phyloP scores from a whole-genome alignment of 306 rosid genomes.

The Malus orientalis region DNA sequence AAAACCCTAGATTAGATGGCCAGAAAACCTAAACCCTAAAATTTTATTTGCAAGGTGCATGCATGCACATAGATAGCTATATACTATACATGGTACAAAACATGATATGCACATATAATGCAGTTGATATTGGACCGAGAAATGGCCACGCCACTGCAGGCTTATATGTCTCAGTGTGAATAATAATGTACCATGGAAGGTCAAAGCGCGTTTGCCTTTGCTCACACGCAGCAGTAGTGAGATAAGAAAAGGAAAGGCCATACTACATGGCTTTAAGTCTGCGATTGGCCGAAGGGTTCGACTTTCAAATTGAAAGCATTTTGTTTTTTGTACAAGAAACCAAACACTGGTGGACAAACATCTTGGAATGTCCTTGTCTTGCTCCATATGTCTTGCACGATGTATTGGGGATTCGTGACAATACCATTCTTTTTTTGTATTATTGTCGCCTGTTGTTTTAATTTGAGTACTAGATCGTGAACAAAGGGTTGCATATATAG shows the following conservation, averaged over 20 bases:
- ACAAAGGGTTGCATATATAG: neutral
- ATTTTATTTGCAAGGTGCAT: neutral
- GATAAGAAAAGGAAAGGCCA: conserved; percentile 7
- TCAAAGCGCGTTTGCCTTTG: neutral
- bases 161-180: neutral
- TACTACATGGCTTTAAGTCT: neutral
- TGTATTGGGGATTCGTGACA: conserved; percentile 33
- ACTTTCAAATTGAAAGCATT: conserved; percentile 1
- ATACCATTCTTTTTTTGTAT: conserved; percentile 10
- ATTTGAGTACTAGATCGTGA: neutral
- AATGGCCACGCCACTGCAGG: neutral
- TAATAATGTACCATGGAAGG: neutral
- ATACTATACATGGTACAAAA: neutral
- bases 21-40: neutral
- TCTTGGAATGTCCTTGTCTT: conserved; percentile 28
- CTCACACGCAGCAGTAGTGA: conserved; percentile 1
- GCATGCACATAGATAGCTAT: neutral
- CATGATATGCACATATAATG: neutral
- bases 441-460: neutral
- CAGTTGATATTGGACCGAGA: neutral
- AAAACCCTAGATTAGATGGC: neutral
- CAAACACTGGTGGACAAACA: conserved; percentile 41
- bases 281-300: neutral
- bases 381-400: neutral
- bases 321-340: conserved; percentile 26